Percentiles rank a stretch among this genome's conserved stretches.
phyloP scores from a whole-genome alignment of 805 yeast genomes.

The Yarrowia sp. region DNA sequence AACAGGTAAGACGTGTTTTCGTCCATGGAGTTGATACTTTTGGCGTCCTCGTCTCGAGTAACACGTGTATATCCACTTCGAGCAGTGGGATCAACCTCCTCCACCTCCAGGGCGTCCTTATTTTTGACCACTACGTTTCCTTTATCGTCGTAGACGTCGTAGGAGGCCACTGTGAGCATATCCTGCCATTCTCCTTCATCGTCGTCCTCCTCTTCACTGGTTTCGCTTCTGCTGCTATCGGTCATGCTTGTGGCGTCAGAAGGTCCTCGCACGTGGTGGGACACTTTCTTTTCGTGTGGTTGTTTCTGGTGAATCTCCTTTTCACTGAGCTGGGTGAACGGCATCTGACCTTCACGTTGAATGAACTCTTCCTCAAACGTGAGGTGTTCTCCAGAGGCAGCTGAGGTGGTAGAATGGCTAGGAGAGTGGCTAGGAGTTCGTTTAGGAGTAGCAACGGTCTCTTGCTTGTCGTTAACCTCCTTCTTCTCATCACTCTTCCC shows the following conservation, averaged over 20 bases:
- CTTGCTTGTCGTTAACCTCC: no score
- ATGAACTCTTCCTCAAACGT: slow-evolving; percentile 29
- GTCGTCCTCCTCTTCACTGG: slow-evolving; percentile 28
- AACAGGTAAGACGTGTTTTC: slow-evolving; percentile 64
- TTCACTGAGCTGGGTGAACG: slow-evolving; percentile 32
- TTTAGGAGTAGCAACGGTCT: neutral
- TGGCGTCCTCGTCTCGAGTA: slow-evolving; percentile 82
- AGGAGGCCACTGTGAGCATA: slow-evolving; percentile 81
- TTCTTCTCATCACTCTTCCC: no score
- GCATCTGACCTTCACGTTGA: slow-evolving; percentile 30
- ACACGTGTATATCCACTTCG: slow-evolving; percentile 86
- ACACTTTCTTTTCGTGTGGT: slow-evolving; percentile 34
- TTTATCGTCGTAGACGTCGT: slow-evolving; percentile 79
- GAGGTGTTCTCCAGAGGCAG: neutral
- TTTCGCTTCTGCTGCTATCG: slow-evolving; percentile 17
- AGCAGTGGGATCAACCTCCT: slow-evolving; percentile 53
- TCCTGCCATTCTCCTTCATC: slow-evolving; percentile 70
- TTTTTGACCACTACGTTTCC: slow-evolving; percentile 54
- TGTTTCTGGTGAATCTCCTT: slow-evolving; percentile 23
- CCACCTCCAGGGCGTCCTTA: slow-evolving; percentile 42
- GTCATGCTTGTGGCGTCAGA: slow-evolving; percentile 15
- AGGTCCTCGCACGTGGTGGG: slow-evolving; percentile 24
- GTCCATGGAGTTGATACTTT: slow-evolving; percentile 61
- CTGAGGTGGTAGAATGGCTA: neutral
- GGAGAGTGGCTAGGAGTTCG: neutral